phyloP scores from a whole-genome alignment of 805 yeast genomes.

The Brettanomyces custersianus region DNA sequence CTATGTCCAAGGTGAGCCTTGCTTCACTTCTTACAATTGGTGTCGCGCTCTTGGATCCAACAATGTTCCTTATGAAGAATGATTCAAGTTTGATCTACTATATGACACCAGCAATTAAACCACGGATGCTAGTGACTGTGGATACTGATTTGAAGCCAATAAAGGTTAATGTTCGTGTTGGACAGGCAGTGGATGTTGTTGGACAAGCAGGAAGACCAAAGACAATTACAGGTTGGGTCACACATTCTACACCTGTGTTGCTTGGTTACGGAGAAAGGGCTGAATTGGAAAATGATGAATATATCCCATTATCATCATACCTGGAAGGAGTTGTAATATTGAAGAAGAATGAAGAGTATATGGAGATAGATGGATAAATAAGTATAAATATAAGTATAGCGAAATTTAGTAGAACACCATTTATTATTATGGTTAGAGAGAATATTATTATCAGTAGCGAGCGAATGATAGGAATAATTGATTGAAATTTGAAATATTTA shows the following conservation, averaged over 20 bases:
- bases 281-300: conserved; percentile 91
- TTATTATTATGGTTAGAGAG: too few species aligned
- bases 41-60: conserved; percentile 80
- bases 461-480: conserved; percentile 1
- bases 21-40: conserved; percentile 83
- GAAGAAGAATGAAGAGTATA: conserved; percentile 80
- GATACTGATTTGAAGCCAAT: conserved; percentile 86
- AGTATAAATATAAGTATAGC: conserved; percentile 2
- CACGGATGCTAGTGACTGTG: conserved; percentile 87
- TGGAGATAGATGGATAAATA: conserved; percentile 31
- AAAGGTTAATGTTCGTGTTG: conserved; percentile 94
- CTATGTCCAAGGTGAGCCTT: conserved; percentile 77
- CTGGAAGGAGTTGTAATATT: conserved; percentile 91
- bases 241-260: conserved; percentile 95
- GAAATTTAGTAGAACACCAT: background rate
- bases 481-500: background rate
- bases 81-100: conserved; percentile 74
- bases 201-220: conserved; percentile 99
- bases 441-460: too few species aligned
- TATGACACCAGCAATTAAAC: conserved; percentile 81
- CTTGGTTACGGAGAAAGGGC: conserved; percentile 94
- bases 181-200: conserved; percentile 97
- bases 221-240: conserved; percentile 99
- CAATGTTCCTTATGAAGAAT: conserved; percentile 66
- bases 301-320: conserved; percentile 68